Percentiles rank a stretch among this genome's conserved stretches.
These are phyloP conservation scores for Astrothelium macrocarpum DNA, from an alignment of 495 filamentous ascomycete genomes.

Conservation along the genomic window DNA sequence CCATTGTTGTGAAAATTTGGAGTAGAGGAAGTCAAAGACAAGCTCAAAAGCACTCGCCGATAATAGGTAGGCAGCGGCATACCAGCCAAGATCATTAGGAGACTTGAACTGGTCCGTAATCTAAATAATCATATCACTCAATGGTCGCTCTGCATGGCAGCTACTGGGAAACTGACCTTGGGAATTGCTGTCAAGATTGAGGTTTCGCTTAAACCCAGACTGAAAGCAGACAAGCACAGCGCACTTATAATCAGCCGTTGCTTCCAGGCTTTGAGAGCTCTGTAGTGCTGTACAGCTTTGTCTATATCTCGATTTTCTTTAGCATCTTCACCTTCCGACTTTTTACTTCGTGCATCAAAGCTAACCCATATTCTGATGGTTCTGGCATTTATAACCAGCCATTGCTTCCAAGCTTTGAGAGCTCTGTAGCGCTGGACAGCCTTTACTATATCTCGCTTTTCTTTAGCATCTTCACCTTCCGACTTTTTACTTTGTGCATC, in stretches of 20 bases:
- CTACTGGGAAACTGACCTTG: slow-evolving; percentile 23
- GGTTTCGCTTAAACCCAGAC: slow-evolving; percentile 58
- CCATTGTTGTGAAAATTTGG: slow-evolving; percentile 36
- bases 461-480: too few relatives aligned
- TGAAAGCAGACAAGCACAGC: slow-evolving; percentile 50
- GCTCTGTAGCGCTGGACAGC: too few relatives aligned
- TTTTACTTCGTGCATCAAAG: too few relatives aligned
- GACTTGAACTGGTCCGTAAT: slow-evolving; percentile 10
- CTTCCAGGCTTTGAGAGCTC: slow-evolving; percentile 36
- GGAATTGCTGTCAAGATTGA: slow-evolving; percentile 78
- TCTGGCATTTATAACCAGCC: too few relatives aligned
- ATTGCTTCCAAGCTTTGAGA: too few relatives aligned
- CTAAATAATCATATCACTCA: background rate
- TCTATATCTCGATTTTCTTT: too few relatives aligned
- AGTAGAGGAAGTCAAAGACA: slow-evolving; percentile 36
- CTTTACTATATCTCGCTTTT: too few relatives aligned
- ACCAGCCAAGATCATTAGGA: slow-evolving; percentile 9
- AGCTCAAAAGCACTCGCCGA: slow-evolving; percentile 4
- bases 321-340: too few relatives aligned
- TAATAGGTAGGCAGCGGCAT: slow-evolving; percentile 4
- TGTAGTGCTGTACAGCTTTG: too few relatives aligned
- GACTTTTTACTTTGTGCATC: too few relatives aligned
- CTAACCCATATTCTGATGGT: too few relatives aligned
- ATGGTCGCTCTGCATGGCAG: background rate
- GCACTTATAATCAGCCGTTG: slow-evolving; percentile 47